phyloP scores from a whole-genome alignment of 371 early-diverging fungal genomes.

The Mucor plumbeus region DNA sequence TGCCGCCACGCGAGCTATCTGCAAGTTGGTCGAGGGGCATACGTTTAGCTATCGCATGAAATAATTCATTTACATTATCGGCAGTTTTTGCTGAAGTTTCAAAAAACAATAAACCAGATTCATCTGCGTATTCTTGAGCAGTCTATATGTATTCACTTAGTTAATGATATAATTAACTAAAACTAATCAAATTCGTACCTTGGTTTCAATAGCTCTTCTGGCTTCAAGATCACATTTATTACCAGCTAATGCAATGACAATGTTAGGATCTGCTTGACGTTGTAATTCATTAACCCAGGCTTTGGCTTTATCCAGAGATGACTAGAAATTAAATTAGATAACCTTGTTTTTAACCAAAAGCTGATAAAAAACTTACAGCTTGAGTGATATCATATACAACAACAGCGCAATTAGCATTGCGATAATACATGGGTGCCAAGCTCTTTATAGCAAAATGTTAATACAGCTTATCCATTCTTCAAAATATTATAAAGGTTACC shows the following conservation, averaged over 20 bases:
- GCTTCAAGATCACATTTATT: slow-evolving; percentile 91
- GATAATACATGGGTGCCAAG: slow-evolving; percentile 99
- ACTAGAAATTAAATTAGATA: slow-evolving; percentile 40
- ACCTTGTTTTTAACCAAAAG: background rate
- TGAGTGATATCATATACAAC: slow-evolving; percentile 99
- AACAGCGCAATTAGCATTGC: slow-evolving; percentile 96
- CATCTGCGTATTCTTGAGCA: slow-evolving; percentile 90
- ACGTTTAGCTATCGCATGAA: slow-evolving; percentile 76
- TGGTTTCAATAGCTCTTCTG: slow-evolving; percentile 74
- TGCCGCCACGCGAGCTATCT: slow-evolving; percentile 46
- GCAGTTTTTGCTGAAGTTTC: slow-evolving; percentile 97
- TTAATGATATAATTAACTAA: background rate
- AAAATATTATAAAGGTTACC: slow-evolving; percentile 42
- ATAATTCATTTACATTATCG: slow-evolving; percentile 85
- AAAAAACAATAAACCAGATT: slow-evolving; percentile 86
- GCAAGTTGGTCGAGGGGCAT: slow-evolving; percentile 59
- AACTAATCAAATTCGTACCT: slow-evolving; percentile 41
- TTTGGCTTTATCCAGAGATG: slow-evolving; percentile 96
- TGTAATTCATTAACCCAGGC: slow-evolving; percentile 98
- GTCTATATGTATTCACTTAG: slow-evolving; percentile 54
- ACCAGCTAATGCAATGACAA: slow-evolving; percentile 96
- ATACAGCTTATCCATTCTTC: background rate
- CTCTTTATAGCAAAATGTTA: slow-evolving; percentile 51
- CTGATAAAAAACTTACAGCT: slow-evolving; percentile 51
- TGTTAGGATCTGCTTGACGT: slow-evolving; percentile 94